Evolutionary conservation across 805 yeast species (phyloP), one percentile per base, ranked within the genome.

Genomic region (Pichia manshurica): DNA sequence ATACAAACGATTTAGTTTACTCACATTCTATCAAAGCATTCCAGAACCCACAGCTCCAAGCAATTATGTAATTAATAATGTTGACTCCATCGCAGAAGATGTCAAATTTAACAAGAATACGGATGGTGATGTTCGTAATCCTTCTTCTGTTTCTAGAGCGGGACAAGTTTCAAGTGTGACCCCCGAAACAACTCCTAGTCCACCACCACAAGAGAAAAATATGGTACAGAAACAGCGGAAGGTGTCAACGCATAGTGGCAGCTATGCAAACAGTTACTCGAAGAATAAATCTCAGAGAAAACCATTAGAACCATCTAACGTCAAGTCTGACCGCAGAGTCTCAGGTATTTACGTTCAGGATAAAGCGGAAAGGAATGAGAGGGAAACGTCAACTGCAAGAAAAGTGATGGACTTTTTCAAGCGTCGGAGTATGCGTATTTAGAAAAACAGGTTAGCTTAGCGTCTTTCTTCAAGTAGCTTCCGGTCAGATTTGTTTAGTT

Each of bases 331-430:
- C 16, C 46, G 48, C 23, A 48, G 42, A 31, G 40, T 42, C 16
- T 45, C 50, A 2, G 28, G 40, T 35, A 19, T 25, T 21, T 33
- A 23, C 37, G 23, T n/a, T 1, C 44, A 45, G 4, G 33, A 33
- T 33, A 42, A 19, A 29, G 29, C 42, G 56, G 65, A 55, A 48
- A 59, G 57, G 64, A 49, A 46, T 34, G 63, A 69, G 52, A 79
- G 75, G 55, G 87, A 81, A 55, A 79, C 81, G 19, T 81, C 89
- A 42, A 83, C 93, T 2, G 88, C 93, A 5, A 79, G 81, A 60
- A 80, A 79, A 57, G 89, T 84, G 9, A 78, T 84, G 75, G 90
- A 83, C 62, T 84, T 84, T 62, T 83, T 84, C 70, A 82, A 82
- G 61, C 75, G 90, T 65, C 77, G 87, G 66, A 78, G 70, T 56